Base-by-base conservation (phyloP, 176 grass and related monocot species). In the Tillandsia leiboldiana region DNA sequence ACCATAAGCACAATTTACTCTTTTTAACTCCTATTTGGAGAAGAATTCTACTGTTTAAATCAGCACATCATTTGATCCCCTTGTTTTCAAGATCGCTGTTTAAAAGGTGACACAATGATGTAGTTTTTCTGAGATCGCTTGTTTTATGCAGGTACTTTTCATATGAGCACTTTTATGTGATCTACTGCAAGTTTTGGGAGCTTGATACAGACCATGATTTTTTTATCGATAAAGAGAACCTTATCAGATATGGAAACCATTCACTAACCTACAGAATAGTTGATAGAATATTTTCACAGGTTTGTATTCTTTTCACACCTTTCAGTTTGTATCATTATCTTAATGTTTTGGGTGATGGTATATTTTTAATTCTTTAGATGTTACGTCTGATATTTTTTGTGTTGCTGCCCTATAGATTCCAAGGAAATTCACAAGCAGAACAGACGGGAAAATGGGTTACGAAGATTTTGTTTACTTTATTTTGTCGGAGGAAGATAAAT, bases 381-480 rank as follows among this genome's bases (percentile, higher is more conserved):
- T 65, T 85, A n/a, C 14, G 61, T 64, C 29, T 76, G 51, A 73
- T 24, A 50, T 57, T 75, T 24, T 10, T 53, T 62, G 10, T 61
- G 53, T 3, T 75, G 58, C 73, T 72, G 29, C 53, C 58, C 66
- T 59, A 62, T 87, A 99, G 95, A 71, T 84, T 48, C 95, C 95
- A 72, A 84, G 95, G 47, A 99, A 99, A 79, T 99, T 99, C 69
- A 94, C 77, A 73, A 99, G 95, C 85, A 84, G 83, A 61, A 85
- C 75, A 33, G 90, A 94, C 84, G 90, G 90, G 49, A 99, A 99
- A 77, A 99, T 99, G 95, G 80, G 95, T 67, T 99, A 99, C 75
- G 95, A 99, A 86, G 95, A 99, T 82, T 99, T 94, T 67, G 95
- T 99, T 63, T 94, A 99, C 80, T 99, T 99, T 73, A 99, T 99